Percentiles rank a stretch among this genome's conserved stretches.
These are phyloP conservation scores for Aurinia saxatilis DNA, from an alignment of 345 rosid genomes.

Conservation along the genomic window DNA sequence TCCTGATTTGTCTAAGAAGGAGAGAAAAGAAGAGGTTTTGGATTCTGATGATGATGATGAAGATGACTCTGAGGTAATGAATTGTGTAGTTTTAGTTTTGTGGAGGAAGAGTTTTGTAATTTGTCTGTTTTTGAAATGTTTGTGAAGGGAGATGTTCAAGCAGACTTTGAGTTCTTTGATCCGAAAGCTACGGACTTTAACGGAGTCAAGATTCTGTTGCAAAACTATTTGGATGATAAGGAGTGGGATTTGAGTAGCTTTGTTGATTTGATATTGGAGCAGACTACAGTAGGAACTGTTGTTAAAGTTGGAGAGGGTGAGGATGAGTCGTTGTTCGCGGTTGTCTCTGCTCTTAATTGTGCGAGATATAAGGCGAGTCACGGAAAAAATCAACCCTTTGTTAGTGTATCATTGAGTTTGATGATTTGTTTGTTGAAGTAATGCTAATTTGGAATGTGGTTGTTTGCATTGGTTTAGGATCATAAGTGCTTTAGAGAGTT, in stretches of 20 bases:
- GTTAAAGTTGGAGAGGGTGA: slow-evolving; percentile 79
- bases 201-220: slow-evolving; percentile 66
- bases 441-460: not conserved
- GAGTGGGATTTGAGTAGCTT: slow-evolving; percentile 91
- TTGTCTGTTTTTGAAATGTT: not conserved
- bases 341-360: slow-evolving; percentile 61
- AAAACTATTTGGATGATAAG: slow-evolving; percentile 56
- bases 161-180: slow-evolving; percentile 90
- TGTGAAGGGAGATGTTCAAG: slow-evolving; percentile 67
- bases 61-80: slow-evolving; percentile 40
- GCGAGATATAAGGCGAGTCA: slow-evolving; percentile 65
- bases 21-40: slow-evolving; percentile 3
- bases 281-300: slow-evolving; percentile 85
- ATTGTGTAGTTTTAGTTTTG: not conserved
- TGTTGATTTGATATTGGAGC: slow-evolving; percentile 74
- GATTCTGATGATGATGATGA: slow-evolving; percentile 65
- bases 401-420: not conserved
- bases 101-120: not conserved
- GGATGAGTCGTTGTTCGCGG: slow-evolving; percentile 55
- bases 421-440: not conserved
- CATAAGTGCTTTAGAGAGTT: slow-evolving; percentile 50
- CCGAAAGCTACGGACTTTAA: slow-evolving; percentile 76
- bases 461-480: slow-evolving; percentile 44
- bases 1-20: slow-evolving; percentile 12
- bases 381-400: not conserved